Evolutionary conservation across 495 filamentous ascomycete species (phyloP).

Genomic region (Penicillium goetzii): DNA sequence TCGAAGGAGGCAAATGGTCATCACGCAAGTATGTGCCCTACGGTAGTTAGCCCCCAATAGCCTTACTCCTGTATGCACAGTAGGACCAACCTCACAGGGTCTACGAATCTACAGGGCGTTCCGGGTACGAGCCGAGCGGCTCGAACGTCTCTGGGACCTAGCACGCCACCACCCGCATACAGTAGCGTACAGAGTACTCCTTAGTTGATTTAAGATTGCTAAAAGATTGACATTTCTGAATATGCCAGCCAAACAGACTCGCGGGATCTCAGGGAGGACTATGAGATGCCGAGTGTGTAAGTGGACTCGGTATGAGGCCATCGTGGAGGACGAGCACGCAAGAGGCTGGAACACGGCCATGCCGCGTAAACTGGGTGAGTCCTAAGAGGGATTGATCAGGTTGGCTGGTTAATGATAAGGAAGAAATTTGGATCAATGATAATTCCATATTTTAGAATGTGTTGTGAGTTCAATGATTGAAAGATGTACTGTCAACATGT

Average conservation of each 20-base stretch:
- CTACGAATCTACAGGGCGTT: too few relatives aligned
- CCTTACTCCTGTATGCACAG: background rate
- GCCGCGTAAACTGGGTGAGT: background rate
- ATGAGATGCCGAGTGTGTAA: background rate
- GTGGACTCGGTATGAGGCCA: constrained; percentile 27
- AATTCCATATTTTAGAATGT: too few relatives aligned
- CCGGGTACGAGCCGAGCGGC: background rate
- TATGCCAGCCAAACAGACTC: background rate
- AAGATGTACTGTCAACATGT: background rate
- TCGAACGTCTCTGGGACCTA: constrained; percentile 3
- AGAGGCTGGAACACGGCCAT: constrained; percentile 17
- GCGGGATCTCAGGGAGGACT: background rate
- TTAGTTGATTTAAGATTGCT: background rate
- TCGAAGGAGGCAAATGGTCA: constrained; percentile 12
- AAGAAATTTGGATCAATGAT: background rate
- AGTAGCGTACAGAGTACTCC: background rate
- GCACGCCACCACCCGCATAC: background rate
- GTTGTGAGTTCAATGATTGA: too few relatives aligned
- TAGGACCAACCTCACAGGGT: background rate
- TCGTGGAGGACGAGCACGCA: constrained; percentile 30
- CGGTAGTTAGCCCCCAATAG: background rate
- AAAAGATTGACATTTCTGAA: background rate
- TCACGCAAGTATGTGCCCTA: background rate
- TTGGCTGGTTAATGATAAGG: too few relatives aligned
- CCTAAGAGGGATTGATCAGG: background rate